Base-by-base conservation (phyloP, 768 basidiomycete genomes). In the Leucocoprinus birnbaumii region DNA sequence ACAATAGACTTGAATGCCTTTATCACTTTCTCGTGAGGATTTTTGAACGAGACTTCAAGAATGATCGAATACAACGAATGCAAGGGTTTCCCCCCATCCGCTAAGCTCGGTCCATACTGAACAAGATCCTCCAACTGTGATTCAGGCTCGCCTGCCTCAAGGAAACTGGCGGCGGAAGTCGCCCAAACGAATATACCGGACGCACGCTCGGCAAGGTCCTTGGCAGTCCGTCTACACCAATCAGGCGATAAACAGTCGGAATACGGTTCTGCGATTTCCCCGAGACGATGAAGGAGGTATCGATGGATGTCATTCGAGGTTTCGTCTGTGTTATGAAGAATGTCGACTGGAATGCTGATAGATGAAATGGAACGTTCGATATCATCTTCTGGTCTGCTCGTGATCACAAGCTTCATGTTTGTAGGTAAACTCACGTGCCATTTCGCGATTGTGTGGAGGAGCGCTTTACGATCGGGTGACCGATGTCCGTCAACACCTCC, bases 111-210 rank as follows among this genome's bases (percentile, higher is more conserved):
- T 16, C 59, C 55, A 16, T 51, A 55, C n/a, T 55, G 42, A 8
- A 65, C 42, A n/a, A n/a, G n/a, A 10, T 53, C 54, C 27, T 46
- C 50, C 19, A 63, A 44, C 25, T 52, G 61, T 3, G 26, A 49
- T 18, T 49, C 38, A 61, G 60, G 11, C 31, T 65, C 58, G 2
- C 62, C 63, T 3, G 55, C 45, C 10, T 58, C 42, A 25, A 68
- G 40, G 38, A 65, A 63, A 25, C 56, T 48, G 1, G 59, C 49
- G 1, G 57, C 51, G 2, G 66, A 68, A n/a, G 58, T 57, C 11
- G 68, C 68, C 64, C 64, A 70, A 37, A 68, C 62, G 52, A 69
- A 70, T 3, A 71, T 48, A 16, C 67, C 68, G 6, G 62, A 67
- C 2, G 69, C 67, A 13, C 60, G 61, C 4, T n/a, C 40, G 11